A percentile compares a stretch with the other conserved stretches of the same genome.
phyloP scores from a whole-genome alignment of 352 stramenopile species.

The Pythium sukuiense region DNA sequence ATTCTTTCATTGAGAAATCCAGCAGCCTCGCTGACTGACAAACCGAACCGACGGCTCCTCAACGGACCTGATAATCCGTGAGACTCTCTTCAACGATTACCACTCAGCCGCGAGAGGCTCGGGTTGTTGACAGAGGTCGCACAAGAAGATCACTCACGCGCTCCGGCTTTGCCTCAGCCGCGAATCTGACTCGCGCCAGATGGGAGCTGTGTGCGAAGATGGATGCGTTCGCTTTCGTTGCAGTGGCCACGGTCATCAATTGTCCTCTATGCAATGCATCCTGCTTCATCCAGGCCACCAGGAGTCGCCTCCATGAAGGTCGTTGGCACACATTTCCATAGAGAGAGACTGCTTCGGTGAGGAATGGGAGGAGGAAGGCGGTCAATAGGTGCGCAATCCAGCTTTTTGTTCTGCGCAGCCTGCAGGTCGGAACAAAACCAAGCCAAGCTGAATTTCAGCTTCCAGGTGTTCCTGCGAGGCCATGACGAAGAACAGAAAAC shows the following conservation, averaged over 20 bases:
- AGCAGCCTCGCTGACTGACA: background rate
- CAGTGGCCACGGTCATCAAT: background rate
- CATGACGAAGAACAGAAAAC: background rate
- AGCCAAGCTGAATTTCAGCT: background rate
- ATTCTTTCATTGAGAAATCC: background rate
- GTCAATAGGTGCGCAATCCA: background rate
- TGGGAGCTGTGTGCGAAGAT: background rate
- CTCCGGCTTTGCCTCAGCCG: background rate
- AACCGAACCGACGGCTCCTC: background rate
- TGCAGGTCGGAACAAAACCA: conserved; percentile 1
- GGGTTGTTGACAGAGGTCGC: conserved; percentile 1
- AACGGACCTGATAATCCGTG: background rate
- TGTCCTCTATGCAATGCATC: background rate
- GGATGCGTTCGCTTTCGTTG: background rate
- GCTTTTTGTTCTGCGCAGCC: background rate
- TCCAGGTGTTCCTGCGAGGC: background rate
- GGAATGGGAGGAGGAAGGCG: background rate
- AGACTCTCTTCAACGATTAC: background rate
- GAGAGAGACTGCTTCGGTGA: background rate
- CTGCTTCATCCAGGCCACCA: background rate
- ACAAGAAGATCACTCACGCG: conserved; percentile 4
- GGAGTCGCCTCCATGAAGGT: no score
- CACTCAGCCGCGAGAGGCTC: background rate
- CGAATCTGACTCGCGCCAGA: conserved; percentile 8
- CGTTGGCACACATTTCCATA: no score